Evolutionary conservation across 1,284 basidiomycete genomes (phyloP).

Genomic region (Puccinia sorghi): DNA sequence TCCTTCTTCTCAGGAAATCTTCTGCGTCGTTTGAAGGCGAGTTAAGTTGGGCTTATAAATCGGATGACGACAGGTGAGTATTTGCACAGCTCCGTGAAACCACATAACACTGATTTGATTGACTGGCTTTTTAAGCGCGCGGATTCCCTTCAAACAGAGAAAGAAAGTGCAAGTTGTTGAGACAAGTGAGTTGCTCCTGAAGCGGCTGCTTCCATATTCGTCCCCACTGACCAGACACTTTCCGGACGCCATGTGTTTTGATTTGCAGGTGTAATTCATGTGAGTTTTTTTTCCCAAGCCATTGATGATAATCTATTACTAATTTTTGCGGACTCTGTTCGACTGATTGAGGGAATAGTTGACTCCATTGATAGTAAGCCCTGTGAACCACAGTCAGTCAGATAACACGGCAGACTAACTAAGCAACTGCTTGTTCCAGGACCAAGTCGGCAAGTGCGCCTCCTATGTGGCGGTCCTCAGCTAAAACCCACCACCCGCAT

Average conservation of each 20-base stretch:
- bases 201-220: background rate
- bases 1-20: background rate
- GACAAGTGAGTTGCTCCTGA: slow-evolving; percentile 7
- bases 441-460: background rate
- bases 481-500: background rate
- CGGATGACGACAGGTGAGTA: slow-evolving; percentile 3
- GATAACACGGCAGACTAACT: background rate
- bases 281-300: background rate
- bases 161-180: slow-evolving; percentile 2
- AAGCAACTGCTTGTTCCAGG: background rate
- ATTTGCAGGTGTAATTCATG: slow-evolving; percentile 22
- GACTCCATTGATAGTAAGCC: slow-evolving; percentile 30
- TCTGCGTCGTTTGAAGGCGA: slow-evolving; percentile 41
- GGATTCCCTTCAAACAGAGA: background rate
- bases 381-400: background rate
- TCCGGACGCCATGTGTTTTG: background rate
- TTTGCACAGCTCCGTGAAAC: background rate
- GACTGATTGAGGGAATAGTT: slow-evolving; percentile 3
- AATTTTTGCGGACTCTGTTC: background rate
- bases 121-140: background rate
- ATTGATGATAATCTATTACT: background rate
- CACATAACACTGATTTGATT: background rate
- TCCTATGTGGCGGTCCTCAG: slow-evolving; percentile 15
- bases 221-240: background rate
- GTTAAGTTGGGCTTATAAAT: slow-evolving; percentile 17